Percentiles rank a stretch among this genome's conserved stretches.
phyloP scores from a whole-genome alignment of 805 yeast genomes.

The Sugiyamaella boreocaroliniensis region DNA sequence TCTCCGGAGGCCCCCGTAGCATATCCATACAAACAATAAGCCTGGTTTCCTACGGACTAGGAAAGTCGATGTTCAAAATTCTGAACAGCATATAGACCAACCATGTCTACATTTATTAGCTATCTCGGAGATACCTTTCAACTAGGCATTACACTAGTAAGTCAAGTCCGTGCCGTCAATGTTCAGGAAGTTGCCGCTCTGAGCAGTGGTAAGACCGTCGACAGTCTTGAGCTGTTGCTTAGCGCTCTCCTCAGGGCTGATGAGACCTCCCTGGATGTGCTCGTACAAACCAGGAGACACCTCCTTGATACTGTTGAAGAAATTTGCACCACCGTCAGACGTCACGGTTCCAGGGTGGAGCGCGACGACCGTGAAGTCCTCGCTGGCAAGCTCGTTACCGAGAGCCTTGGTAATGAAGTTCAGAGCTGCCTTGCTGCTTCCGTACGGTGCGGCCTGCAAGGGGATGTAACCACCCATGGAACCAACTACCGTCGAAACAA shows the following conservation, averaged over 20 bases:
- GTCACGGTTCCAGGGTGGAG: background rate
- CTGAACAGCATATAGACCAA: no score
- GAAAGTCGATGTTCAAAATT: no score
- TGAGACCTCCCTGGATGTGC: background rate
- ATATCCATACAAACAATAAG: no score
- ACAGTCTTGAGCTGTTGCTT: background rate
- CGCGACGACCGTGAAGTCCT: background rate
- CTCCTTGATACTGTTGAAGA: background rate
- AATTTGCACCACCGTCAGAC: background rate
- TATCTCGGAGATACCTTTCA: background rate
- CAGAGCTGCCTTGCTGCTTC: background rate
- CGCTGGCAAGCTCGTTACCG: background rate
- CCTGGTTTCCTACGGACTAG: no score
- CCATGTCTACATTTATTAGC: no score
- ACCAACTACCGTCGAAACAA: background rate
- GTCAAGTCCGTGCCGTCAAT: background rate
- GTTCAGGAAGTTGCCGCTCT: background rate
- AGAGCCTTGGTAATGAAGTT: constrained; percentile 1
- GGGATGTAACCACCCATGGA: constrained; percentile 3
- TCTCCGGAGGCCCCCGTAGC: no score
- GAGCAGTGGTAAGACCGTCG: background rate
- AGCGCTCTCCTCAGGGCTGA: background rate
- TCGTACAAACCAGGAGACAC: constrained; percentile 2
- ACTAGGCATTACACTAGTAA: no score
- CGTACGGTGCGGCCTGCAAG: background rate